phyloP scores from a whole-genome alignment of 2,329 filamentous ascomycete genomes.

The Colletotrichum scovillei region DNA sequence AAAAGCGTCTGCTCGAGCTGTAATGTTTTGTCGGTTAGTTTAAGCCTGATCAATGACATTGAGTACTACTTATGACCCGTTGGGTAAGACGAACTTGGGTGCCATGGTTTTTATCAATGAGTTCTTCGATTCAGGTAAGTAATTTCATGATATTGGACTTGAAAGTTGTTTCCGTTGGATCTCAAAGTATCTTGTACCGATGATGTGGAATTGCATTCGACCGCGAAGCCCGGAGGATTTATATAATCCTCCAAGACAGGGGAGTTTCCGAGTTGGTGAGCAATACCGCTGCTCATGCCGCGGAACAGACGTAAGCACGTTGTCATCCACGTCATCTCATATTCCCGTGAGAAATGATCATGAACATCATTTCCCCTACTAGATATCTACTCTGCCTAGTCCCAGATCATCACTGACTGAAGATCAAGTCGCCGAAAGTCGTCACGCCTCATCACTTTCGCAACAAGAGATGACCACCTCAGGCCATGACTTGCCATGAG shows the following conservation, averaged over 20 bases:
- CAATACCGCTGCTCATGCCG: too few species aligned
- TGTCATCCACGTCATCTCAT: too few species aligned
- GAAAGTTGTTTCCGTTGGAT: too few species aligned
- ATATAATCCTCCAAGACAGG: too few species aligned
- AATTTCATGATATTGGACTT: too few species aligned
- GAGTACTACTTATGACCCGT: too few species aligned
- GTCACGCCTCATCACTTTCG: background rate
- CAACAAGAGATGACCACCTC: background rate
- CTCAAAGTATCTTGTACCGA: background rate
- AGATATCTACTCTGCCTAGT: background rate
- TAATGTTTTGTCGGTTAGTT: background rate
- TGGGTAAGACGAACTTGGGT: constrained; percentile 7
- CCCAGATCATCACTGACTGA: background rate
- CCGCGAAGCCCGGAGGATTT: background rate
- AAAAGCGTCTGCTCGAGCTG: constrained; percentile 27
- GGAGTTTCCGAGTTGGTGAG: too few species aligned
- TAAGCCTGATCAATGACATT: too few species aligned
- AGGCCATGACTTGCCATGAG: too few species aligned
- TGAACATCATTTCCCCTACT: too few species aligned
- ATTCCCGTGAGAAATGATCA: too few species aligned
- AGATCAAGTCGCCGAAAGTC: background rate
- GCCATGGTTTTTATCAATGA: background rate
- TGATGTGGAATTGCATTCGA: background rate
- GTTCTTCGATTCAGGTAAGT: background rate
- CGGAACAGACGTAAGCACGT: too few species aligned